These are phyloP conservation scores for Podila epicladia DNA, from an alignment of 192 early-diverging fungal species.

Conservation along the genomic window DNA sequence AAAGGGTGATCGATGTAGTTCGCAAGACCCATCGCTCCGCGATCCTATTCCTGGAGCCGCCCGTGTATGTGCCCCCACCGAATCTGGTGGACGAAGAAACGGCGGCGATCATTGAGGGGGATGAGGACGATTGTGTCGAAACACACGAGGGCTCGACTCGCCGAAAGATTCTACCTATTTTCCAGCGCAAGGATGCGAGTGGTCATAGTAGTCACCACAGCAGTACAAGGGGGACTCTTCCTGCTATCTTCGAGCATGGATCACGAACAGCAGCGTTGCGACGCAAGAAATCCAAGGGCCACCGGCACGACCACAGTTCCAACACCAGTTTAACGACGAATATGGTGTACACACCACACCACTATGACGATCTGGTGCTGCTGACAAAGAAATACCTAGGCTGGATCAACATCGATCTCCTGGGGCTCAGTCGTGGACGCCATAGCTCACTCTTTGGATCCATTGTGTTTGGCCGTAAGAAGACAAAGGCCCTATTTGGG, in stretches of 20 bases:
- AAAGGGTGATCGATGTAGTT: slow-evolving; percentile 36
- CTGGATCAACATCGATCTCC: slow-evolving; percentile 64
- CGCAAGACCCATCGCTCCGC: slow-evolving; percentile 52
- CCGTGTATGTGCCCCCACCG: slow-evolving; percentile 57
- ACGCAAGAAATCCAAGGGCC: not conserved
- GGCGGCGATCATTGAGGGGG: not conserved
- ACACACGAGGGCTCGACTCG: not conserved
- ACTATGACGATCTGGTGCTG: slow-evolving; percentile 66
- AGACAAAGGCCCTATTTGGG: slow-evolving; percentile 28
- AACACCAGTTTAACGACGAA: slow-evolving; percentile 2
- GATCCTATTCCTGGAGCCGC: slow-evolving; percentile 62
- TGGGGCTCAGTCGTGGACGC: slow-evolving; percentile 61
- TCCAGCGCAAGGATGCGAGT: no score
- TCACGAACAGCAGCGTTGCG: not conserved
- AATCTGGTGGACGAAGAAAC: slow-evolving; percentile 11
- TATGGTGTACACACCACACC: slow-evolving; percentile 64
- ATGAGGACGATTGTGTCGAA: not conserved
- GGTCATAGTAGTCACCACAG: no score
- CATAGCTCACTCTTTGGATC: slow-evolving; percentile 51
- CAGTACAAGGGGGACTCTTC: not conserved
- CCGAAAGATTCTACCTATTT: not conserved
- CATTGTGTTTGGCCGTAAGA: slow-evolving; percentile 23
- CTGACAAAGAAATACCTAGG: slow-evolving; percentile 56
- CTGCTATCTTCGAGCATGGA: not conserved
- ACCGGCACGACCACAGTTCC: not conserved